phyloP scores from a whole-genome alignment of 1,284 basidiomycete species.

The Apiotrichum gracile region DNA sequence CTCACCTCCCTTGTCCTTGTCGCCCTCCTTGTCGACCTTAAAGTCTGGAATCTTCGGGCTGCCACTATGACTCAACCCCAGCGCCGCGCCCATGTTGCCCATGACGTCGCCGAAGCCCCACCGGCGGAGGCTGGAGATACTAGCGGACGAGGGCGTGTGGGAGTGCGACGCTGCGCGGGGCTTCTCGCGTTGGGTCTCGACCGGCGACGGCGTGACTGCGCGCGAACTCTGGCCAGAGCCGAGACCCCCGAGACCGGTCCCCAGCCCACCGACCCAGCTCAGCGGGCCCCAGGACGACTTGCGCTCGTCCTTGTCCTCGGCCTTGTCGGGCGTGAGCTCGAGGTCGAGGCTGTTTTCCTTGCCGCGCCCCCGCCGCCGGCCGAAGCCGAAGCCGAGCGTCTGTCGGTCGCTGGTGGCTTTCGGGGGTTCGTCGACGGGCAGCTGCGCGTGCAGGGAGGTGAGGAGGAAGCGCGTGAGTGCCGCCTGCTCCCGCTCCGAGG shows the following conservation, averaged over 20 bases:
- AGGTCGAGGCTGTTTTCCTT: too few species aligned
- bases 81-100: conserved; percentile 27
- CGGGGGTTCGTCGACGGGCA: not conserved
- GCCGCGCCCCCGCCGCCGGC: not conserved
- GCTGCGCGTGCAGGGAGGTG: conserved; percentile 14
- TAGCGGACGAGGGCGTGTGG: not conserved
- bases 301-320: too few species aligned
- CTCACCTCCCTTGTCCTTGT: not conserved
- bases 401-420: conserved; percentile 4
- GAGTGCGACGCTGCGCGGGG: not conserved
- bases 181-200: not conserved
- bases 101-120: conserved; percentile 23
- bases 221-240: not conserved
- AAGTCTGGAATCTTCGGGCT: not conserved
- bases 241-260: too few species aligned
- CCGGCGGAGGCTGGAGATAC: conserved; percentile 12
- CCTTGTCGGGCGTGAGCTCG: not conserved
- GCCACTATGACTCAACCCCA: conserved; percentile 22
- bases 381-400: conserved; percentile 22
- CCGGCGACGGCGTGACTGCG: not conserved
- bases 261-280: conserved; percentile 11
- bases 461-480: conserved; percentile 24
- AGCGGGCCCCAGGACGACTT: conserved; percentile 5
- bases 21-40: not conserved
- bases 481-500: not conserved